A percentile compares a stretch with the other conserved stretches of the same genome.
Evolutionary conservation across 495 filamentous ascomycete species (phyloP).

Genomic region (Trichoderma gamsii): DNA sequence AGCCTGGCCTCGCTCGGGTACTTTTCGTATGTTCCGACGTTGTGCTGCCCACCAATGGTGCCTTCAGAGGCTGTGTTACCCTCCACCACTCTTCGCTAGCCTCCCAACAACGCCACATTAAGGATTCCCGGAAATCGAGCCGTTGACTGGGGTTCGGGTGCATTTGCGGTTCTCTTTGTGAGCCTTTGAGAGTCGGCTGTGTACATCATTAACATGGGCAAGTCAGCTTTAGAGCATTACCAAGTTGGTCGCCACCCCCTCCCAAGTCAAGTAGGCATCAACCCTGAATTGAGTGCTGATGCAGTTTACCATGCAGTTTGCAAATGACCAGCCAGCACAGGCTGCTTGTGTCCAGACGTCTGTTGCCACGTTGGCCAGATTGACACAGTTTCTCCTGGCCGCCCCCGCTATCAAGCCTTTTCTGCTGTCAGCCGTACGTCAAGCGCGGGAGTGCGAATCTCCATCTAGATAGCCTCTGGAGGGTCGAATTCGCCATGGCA

Average conservation of each 20-base stretch:
- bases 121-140: not conserved
- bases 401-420: conserved; percentile 4
- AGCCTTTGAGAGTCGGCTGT: not conserved
- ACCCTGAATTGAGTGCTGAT: conserved; percentile 6
- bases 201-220: not conserved
- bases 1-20: not conserved
- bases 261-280: not conserved
- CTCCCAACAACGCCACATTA: not conserved
- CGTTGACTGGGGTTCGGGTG: not conserved
- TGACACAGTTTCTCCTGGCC: not conserved
- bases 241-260: not conserved
- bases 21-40: not conserved
- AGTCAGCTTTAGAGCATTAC: not conserved
- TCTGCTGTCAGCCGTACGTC: conserved; percentile 5
- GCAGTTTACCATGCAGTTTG: conserved; percentile 8
- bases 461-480: not conserved
- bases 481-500: not conserved
- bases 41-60: not conserved
- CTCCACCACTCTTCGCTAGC: not conserved
- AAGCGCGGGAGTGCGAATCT: not conserved
- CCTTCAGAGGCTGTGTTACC: not conserved
- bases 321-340: not conserved
- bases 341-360: conserved; percentile 1
- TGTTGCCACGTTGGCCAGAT: conserved; percentile 8
- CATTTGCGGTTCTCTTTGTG: not conserved